Conservation (phyloP, 768 basidiomycete species). For the Pleurotus salmoneostramineus region DNA sequence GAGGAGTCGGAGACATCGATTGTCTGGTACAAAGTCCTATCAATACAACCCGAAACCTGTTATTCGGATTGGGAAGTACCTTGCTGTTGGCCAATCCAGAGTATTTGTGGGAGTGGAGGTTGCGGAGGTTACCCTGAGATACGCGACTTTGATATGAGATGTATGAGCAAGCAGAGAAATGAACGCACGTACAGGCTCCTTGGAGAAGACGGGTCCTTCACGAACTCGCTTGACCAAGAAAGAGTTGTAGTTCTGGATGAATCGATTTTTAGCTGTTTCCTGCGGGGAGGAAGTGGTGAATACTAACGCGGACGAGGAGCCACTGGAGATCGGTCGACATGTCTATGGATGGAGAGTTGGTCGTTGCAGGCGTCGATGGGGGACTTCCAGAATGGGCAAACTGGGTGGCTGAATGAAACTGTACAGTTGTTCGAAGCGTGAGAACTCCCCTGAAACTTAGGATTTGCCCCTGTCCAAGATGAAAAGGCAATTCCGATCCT, state of each 20-base stretch:
- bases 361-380: not conserved
- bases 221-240: conserved; percentile 76
- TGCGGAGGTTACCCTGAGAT: conserved; percentile 76
- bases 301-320: conserved; percentile 83
- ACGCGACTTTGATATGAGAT: not conserved
- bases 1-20: conserved; percentile 58
- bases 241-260: conserved; percentile 70
- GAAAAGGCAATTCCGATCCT: too few species aligned
- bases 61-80: conserved; percentile 33
- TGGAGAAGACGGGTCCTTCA: conserved; percentile 79
- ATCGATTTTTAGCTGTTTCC: not conserved
- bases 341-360: conserved; percentile 15
- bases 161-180: not conserved
- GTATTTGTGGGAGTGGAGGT: conserved; percentile 89
- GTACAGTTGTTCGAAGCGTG: not conserved
- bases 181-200: conserved; percentile 56
- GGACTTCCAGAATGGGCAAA: not conserved
- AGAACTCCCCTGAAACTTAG: not conserved
- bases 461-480: too few species aligned
- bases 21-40: conserved; percentile 36
- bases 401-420: not conserved
- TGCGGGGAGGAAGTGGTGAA: not conserved
- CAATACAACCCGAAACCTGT: conserved; percentile 1
- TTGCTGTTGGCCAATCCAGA: conserved; percentile 86
- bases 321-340: conserved; percentile 93